Evolutionary conservation across 768 basidiomycete species (phyloP).

Genomic region (Tremella yokohamensis): DNA sequence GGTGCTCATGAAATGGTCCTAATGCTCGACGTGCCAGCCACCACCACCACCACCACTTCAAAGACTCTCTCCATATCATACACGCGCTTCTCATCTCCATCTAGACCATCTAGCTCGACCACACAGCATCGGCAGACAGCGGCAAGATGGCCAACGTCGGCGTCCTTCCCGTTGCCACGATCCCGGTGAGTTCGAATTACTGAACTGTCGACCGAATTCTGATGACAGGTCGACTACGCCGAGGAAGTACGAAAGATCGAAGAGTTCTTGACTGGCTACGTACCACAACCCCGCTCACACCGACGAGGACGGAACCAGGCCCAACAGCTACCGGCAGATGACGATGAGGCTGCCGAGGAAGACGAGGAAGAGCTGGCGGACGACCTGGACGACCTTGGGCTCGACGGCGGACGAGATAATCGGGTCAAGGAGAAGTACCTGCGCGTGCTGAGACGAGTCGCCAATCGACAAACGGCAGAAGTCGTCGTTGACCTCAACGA

Average conservation of each 20-base stretch:
- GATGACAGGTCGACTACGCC: constrained; percentile 33
- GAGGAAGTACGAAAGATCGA: constrained; percentile 38
- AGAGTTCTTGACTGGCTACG: constrained; percentile 42
- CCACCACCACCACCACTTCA: neutral
- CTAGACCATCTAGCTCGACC: no score
- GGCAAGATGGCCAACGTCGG: constrained; percentile 20
- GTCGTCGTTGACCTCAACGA: constrained; percentile 86
- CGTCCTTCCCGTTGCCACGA: constrained; percentile 39
- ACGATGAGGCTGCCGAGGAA: constrained; percentile 39
- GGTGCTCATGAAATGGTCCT: no score
- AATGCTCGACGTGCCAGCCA: neutral
- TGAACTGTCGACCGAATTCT: neutral
- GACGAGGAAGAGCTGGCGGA: constrained; percentile 36
- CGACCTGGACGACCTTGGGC: constrained; percentile 54
- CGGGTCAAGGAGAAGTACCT: constrained; percentile 49
- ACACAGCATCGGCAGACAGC: neutral
- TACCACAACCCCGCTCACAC: constrained; percentile 22
- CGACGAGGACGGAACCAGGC: neutral
- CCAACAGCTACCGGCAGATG: constrained; percentile 30
- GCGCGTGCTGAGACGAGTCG: constrained; percentile 55
- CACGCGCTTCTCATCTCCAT: neutral
- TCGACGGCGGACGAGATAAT: constrained; percentile 48
- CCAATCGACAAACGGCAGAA: constrained; percentile 89
- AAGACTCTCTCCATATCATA: neutral
- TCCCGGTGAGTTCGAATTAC: constrained; percentile 23